These are phyloP conservation scores for Backusella sp. DNA, from an alignment of 192 early-diverging fungal genomes.

Conservation along the genomic window DNA sequence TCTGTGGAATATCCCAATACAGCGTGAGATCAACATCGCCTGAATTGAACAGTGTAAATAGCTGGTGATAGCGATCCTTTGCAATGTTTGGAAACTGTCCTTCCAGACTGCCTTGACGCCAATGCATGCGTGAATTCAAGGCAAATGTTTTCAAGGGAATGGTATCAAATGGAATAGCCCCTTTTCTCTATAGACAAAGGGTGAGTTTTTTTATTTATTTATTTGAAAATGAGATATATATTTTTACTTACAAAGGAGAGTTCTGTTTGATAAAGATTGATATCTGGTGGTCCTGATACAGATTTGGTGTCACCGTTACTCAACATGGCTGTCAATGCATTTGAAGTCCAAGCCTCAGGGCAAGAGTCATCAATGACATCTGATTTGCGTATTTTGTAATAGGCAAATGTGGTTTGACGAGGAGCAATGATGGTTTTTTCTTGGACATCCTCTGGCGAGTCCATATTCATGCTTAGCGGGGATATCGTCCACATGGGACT, in stretches of 20 bases:
- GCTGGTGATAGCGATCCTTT: conserved; percentile 45
- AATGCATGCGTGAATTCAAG: conserved; percentile 67
- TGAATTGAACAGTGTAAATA: conserved; percentile 86
- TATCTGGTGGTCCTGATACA: conserved; percentile 37
- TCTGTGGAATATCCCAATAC: conserved; percentile 70
- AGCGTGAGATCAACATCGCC: conserved; percentile 87
- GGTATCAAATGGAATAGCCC: conserved; percentile 56
- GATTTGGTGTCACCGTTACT: conserved; percentile 30
- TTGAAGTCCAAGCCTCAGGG: conserved; percentile 50
- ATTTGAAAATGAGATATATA: not conserved
- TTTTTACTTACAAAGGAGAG: conserved; percentile 44
- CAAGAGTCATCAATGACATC: not conserved
- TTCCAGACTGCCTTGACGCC: conserved; percentile 63
- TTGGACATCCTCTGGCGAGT: conserved; percentile 39
- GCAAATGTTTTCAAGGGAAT: conserved; percentile 68
- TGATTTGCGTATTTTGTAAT: conserved; percentile 42
- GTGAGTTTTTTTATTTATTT: conserved; percentile 52
- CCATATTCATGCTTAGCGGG: conserved; percentile 44
- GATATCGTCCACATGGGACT: conserved; percentile 73
- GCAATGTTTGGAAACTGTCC: conserved; percentile 70
- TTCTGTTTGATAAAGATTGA: conserved; percentile 48
- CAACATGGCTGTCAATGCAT: conserved; percentile 46
- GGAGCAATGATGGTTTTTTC: conserved; percentile 49
- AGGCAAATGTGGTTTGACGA: conserved; percentile 55
- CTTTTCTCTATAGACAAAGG: conserved; percentile 42